Conservation (phyloP, 345 rosid species). For the Eucalyptus regnans region DNA sequence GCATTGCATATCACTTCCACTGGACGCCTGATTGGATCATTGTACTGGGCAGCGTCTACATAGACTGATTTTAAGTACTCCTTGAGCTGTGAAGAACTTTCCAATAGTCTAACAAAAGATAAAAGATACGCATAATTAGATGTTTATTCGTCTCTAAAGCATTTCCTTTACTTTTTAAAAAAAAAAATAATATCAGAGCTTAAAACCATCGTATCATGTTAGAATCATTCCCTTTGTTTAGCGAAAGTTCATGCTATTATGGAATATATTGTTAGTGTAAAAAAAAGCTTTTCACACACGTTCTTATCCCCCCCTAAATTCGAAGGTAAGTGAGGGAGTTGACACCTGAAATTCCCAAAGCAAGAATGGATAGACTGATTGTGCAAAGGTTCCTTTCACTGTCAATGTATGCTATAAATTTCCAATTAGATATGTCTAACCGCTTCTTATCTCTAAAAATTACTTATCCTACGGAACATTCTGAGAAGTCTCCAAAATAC, state of each 20-base stretch:
- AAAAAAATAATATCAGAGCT: background rate
- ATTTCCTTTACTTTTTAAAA: background rate
- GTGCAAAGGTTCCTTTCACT: background rate
- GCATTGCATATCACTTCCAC: background rate
- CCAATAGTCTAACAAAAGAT: background rate
- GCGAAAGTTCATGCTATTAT: background rate
- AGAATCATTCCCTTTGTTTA: background rate
- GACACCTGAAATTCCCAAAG: background rate
- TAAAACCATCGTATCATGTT: background rate
- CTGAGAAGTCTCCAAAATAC: background rate
- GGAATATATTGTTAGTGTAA: background rate
- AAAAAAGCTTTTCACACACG: background rate
- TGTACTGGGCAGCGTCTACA: background rate
- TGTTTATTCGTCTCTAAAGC: background rate
- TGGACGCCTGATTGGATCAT: background rate
- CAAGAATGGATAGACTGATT: background rate
- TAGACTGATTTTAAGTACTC: background rate
- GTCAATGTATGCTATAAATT: background rate
- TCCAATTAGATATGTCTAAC: background rate
- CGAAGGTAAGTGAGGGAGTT: background rate
- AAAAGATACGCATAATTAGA: background rate
- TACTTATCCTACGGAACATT: background rate
- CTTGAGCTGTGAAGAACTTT: background rate
- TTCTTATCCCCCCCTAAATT: background rate
- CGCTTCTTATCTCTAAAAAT: background rate